phyloP scores from a whole-genome alignment of 2,329 filamentous ascomycete genomes.

The Tolypocladium amazonense region DNA sequence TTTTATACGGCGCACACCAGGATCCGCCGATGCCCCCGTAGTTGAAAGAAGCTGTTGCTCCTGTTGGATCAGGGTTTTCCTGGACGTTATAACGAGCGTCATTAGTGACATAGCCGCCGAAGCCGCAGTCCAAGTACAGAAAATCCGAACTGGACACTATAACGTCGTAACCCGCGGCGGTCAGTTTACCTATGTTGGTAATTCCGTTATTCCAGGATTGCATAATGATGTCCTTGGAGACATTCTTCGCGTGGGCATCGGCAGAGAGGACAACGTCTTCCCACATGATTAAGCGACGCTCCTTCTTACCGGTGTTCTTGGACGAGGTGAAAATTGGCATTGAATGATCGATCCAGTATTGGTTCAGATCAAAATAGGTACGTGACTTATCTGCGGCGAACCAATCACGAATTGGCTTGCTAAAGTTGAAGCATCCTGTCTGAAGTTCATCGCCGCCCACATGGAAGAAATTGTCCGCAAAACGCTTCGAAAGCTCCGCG shows the following conservation, averaged over 20 bases:
- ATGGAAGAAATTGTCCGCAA: slow-evolving; percentile 43
- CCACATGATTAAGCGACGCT: slow-evolving; percentile 47
- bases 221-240: slow-evolving; percentile 40
- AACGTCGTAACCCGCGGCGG: slow-evolving; percentile 37
- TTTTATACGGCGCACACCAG: slow-evolving; percentile 50
- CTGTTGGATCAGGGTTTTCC: slow-evolving; percentile 33
- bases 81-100: slow-evolving; percentile 45
- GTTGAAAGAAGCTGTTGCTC: slow-evolving; percentile 36
- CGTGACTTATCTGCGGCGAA: slow-evolving; percentile 32
- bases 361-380: slow-evolving; percentile 37
- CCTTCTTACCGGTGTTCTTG: slow-evolving; percentile 13
- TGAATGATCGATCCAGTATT: slow-evolving; percentile 42
- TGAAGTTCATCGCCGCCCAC: slow-evolving; percentile 46
- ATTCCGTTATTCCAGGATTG: slow-evolving; percentile 45
- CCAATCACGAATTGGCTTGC: slow-evolving; percentile 34
- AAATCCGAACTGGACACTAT: slow-evolving; percentile 46
- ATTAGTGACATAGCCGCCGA: slow-evolving; percentile 42
- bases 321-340: slow-evolving; percentile 34
- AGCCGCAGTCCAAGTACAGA: slow-evolving; percentile 46
- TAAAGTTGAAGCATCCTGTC: slow-evolving; percentile 44
- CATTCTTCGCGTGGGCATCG: slow-evolving; percentile 29
- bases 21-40: slow-evolving; percentile 40
- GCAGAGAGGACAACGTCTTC: slow-evolving; percentile 37
- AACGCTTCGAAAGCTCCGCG: slow-evolving; percentile 37
- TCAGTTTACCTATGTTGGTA: slow-evolving; percentile 39